These are phyloP conservation scores for Neurospora hispaniola DNA, from an alignment of 495 filamentous ascomycete genomes.

Conservation along the genomic window DNA sequence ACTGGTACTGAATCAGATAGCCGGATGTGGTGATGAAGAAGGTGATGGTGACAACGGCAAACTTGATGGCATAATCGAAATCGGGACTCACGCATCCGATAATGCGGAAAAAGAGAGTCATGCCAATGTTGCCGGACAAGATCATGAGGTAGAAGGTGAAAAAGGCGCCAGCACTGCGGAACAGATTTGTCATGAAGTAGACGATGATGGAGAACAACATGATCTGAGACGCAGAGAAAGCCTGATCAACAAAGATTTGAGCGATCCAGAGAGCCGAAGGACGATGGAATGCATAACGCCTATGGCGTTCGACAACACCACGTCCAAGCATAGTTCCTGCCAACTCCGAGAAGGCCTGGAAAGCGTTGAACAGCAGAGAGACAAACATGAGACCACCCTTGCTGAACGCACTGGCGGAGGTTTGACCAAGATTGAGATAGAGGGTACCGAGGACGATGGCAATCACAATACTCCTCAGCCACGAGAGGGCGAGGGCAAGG, in stretches of 20 bases:
- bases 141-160: conserved; percentile 70
- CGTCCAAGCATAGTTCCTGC: conserved; percentile 61
- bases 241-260: conserved; percentile 67
- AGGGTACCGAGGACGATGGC: conserved; percentile 71
- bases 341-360: conserved; percentile 67
- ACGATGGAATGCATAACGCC: conserved; percentile 67
- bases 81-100: conserved; percentile 70
- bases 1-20: conserved; percentile 67
- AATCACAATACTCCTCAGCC: conserved; percentile 64
- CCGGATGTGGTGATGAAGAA: conserved; percentile 69
- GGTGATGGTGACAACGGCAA: conserved; percentile 65
- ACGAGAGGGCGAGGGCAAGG: conserved; percentile 62
- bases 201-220: conserved; percentile 64
- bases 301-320: conserved; percentile 68
- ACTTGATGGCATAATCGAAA: conserved; percentile 78
- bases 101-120: conserved; percentile 73
- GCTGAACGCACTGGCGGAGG: conserved; percentile 62
- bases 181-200: conserved; percentile 69
- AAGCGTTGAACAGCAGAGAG: conserved; percentile 66
- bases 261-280: conserved; percentile 72
- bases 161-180: conserved; percentile 58
- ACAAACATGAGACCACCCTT: conserved; percentile 71
- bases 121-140: conserved; percentile 57
- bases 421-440: conserved; percentile 57
- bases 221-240: conserved; percentile 56